phyloP scores from a whole-genome alignment of 495 filamentous ascomycete genomes.

The Hypoxylon intermedium region DNA sequence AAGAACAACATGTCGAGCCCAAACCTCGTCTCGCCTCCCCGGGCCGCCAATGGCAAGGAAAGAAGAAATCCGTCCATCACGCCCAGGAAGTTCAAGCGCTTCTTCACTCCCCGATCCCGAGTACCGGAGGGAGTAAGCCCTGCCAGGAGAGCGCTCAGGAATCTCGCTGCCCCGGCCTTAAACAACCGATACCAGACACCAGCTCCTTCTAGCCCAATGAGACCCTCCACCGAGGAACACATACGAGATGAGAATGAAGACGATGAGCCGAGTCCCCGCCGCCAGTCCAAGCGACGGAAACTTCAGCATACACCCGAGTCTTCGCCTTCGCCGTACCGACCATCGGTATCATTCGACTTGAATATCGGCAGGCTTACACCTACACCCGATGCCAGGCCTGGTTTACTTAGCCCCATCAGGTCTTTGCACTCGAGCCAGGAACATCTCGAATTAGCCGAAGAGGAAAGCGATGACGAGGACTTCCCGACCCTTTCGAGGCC shows the following conservation, averaged over 20 bases:
- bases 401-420: constrained; percentile 48
- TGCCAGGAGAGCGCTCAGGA: constrained; percentile 69
- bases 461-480: constrained; percentile 46
- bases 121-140: constrained; percentile 56
- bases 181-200: constrained; percentile 61
- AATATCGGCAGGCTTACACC: constrained; percentile 30
- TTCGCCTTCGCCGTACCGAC: constrained; percentile 40
- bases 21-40: constrained; percentile 47
- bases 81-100: constrained; percentile 75
- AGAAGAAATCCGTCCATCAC: constrained; percentile 65
- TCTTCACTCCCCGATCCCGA: constrained; percentile 76
- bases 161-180: constrained; percentile 69
- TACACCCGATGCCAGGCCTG: constrained; percentile 31
- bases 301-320: constrained; percentile 46
- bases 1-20: constrained; percentile 20
- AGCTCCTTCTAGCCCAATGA: constrained; percentile 52
- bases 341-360: constrained; percentile 37
- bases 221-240: constrained; percentile 46
- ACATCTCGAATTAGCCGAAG: constrained; percentile 30
- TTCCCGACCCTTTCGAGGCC: constrained; percentile 13
- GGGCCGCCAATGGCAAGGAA: constrained; percentile 50
- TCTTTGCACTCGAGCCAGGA: constrained; percentile 43
- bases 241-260: constrained; percentile 35
- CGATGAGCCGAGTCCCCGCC: too few species aligned
- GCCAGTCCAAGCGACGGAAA: constrained; percentile 50